Evolutionary conservation across 805 yeast species (phyloP), one percentile per base, ranked within the genome.

Genomic region (Nakazawaea ernobii): DNA sequence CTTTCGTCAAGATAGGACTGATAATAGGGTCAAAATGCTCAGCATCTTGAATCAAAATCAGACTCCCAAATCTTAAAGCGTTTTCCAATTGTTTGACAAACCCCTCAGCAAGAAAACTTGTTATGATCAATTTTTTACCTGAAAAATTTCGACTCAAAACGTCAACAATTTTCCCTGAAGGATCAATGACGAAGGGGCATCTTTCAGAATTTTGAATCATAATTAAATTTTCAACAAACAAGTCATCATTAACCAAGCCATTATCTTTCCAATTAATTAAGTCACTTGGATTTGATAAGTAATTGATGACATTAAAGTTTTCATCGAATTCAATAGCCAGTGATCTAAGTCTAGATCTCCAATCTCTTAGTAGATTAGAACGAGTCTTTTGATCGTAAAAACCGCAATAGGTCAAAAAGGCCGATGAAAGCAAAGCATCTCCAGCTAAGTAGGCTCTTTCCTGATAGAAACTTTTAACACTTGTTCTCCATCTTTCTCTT

Each of bases 31-130:
- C 92, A 57, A 77, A 82, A 53, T 74, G 67, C 57, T 92, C 97
- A 3, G 91, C 90, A 64, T 92, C 92, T 53, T 79, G 79, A 14
- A 92, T 72, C 11, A 91, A 58, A 7, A 92, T 67, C 0, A 77
- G 56, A 2, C 87, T 89, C 4, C 98, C 97, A 70, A 91, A 91
- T 53, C 94, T 69, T 27, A 91, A 59, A 0, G 95, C 84, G 56
- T 88, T 85, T 59, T 90, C 96, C 13, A 92, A 58, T 38, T 79
- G 84, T 53, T 80, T 82, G 2, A 75, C 59, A 59, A 82, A 86
- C 0, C 84, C 77, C 4, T 71, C 75, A 55, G 86, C 89, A 39
- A 84, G 62, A 57, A 92, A 87, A 55, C 95, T 86, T 0, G 95
- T 78, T 0, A 80, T 59, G 2, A 73, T 63, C 6, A 82, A 55